Evolutionary conservation across 768 basidiomycete species (phyloP), one percentile per base, ranked within the genome.

Genomic region (Kwoniella dendrophila): DNA sequence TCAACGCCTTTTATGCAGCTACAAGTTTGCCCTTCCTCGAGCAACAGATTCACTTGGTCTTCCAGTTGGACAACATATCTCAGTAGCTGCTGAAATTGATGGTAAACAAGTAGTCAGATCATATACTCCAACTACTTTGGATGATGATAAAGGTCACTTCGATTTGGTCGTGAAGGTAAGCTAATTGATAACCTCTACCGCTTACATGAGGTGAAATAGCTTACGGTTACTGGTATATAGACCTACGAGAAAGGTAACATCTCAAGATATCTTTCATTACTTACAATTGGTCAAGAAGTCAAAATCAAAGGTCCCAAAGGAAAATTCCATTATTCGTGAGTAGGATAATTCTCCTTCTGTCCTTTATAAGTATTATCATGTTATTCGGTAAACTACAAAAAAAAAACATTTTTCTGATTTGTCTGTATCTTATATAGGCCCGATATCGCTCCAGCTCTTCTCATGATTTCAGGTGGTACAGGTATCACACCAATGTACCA

Each of bases 401-500:
- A n/a, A n/a, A n/a, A n/a, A n/a, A n/a, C n/a, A n/a, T n/a, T n/a
- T n/a, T n/a, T n/a, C 34, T 36, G 34, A 43, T 43, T 14, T 20
- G 34, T 16, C 34, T 36, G 34, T 36, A 7, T 8, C 20, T 26
- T 4, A 32, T 12, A 22, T 66, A 75, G 74, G 44, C 85, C 89
- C 2, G 82, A 83, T 52, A 82, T 93, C 45, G 84, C 88, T n/a
- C 82, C 83, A 68, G 87, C 89, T 72, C 81, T 99, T 59, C 89
- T 91, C 75, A 94, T 99, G 94, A 96, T 99, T 72, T 93, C 94
- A 16, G 96, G 96, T 49, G 96, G 96, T 36, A 98, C 96, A 2
- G 96, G 96, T 58, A 95, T 99, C 79, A 95, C 96, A 0, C 96
- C 96, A 74, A 97, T 98, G 95, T 87, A 96, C 72, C 95, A 99